Base-by-base conservation (phyloP, 108 stramenopile species). In the Chaetoceros tenuissimus region DNA sequence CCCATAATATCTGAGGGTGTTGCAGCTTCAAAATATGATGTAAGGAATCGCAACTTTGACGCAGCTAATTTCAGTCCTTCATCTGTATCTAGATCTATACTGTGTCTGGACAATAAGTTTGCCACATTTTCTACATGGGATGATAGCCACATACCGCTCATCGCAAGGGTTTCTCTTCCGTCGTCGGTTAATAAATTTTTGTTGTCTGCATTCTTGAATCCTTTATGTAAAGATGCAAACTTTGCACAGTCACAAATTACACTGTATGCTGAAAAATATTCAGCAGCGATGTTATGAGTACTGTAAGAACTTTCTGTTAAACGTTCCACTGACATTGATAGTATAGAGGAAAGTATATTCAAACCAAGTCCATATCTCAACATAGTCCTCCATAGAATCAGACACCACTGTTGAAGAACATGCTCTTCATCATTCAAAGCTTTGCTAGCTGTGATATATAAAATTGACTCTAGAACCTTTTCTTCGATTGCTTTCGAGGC, bases 331-430 rank as follows among this genome's bases (percentile, higher is more conserved):
- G 82, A 65, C 31, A 85, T 44, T 1, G 63, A 69, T 0, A 81
- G 60, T 51, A 84, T 59, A 13, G 73, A 68, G 59, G 73, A 68
- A 46, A 79, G 31, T 20, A 64, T 69, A 24, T 66, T 55, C 43
- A 73, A 63, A 3, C 73, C 82, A 48, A 85, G 54, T 3, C 92
- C 87, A 60, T 93, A 93, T 46, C 84, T 62, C 34, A 93, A 31
- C 47, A 85, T 40, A 1, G 68, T 82, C 28, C 92, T 63, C 71
- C 88, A 69, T 44, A 93, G 60, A n/a, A 77, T 53, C 0, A 93
- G 44, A 28, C 73, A 67, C 75, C 75, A 73, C 18, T 54, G 57
- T 58, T 92, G 84, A 16, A 82, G 45, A 24, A 53, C 54, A 22
- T 55, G 34, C 26, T 77, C 78, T 43, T 64, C 44, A 34, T 60